Conservation (phyloP, 495 filamentous ascomycete genomes). For the Talaromyces thailandensis region DNA sequence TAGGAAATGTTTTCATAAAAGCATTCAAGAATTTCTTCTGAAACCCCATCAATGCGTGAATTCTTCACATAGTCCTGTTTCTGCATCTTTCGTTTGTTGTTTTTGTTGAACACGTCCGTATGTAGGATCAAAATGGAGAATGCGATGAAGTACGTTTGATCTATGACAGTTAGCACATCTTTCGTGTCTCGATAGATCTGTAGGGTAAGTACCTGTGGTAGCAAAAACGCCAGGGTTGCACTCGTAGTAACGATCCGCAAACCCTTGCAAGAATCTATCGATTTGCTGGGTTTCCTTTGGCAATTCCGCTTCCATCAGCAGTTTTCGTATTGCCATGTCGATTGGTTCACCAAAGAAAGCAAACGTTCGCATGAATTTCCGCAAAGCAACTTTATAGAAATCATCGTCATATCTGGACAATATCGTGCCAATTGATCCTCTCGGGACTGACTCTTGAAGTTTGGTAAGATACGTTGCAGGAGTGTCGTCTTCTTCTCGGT, state of each 20-base stretch:
- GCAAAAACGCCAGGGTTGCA: slow-evolving; percentile 96
- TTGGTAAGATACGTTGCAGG: slow-evolving; percentile 81
- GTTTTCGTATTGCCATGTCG: slow-evolving; percentile 93
- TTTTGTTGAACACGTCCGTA: slow-evolving; percentile 98
- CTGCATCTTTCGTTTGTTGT: slow-evolving; percentile 99
- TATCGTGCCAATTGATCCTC: slow-evolving; percentile 69
- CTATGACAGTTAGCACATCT: slow-evolving; percentile 23
- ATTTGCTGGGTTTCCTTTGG: slow-evolving; percentile 98
- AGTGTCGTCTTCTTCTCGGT: slow-evolving; percentile 79
- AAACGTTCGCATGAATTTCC: slow-evolving; percentile 93
- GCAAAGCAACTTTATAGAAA: slow-evolving; percentile 72
- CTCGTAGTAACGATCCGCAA: slow-evolving; percentile 95
- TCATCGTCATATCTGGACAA: slow-evolving; percentile 75
- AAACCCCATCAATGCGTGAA: slow-evolving; percentile 78
- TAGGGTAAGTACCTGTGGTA: slow-evolving; percentile 46
- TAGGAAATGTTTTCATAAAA: slow-evolving; percentile 98
- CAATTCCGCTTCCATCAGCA: slow-evolving; percentile 92
- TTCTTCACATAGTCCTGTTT: slow-evolving; percentile 94
- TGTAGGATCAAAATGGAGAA: slow-evolving; percentile 96
- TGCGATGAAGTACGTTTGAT: slow-evolving; percentile 94
- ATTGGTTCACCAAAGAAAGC: slow-evolving; percentile 92
- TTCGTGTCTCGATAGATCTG: background rate
- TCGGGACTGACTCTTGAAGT: slow-evolving; percentile 67
- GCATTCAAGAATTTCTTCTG: slow-evolving; percentile 85
- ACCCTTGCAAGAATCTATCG: slow-evolving; percentile 84